Evolutionary conservation across 768 basidiomycete genomes (phyloP), one percentile per base, ranked within the genome.

Genomic region (Podaxis sp.): DNA sequence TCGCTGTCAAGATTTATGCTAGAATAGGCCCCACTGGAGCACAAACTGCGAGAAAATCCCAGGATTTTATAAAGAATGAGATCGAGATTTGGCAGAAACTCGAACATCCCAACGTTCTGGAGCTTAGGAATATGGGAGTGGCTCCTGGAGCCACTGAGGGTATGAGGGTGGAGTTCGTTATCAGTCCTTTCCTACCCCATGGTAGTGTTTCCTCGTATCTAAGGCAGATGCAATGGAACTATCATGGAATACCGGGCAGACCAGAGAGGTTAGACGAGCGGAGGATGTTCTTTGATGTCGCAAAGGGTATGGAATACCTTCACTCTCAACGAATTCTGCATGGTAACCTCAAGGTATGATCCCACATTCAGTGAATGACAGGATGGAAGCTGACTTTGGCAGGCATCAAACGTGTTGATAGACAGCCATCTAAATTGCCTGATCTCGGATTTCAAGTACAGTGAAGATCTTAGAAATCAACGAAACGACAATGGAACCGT

Each of bases 371-470:
- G 20, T 44, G 41, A 4, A 44, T n/a, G 38, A 3, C 11, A 33
- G 15, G 7, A 15, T 37, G 24, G 4, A 15, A 36, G 28, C 17
- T 13, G 28, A 53, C n/a, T 22, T 55, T 13, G 4, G 13, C 15
- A 55, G 53, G 87, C 81, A 3, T 77, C 86, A 4, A 91, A 91
- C 68, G 81, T 91, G 7, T 80, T 91, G 2, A 81, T 91, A 28
- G 81, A 86, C 66, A 84, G 87, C 65, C 71, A 77, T 2, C 74
- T 80, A 1, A 82, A 75, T 49, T 90, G 88, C 56, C 75, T 90
- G 50, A 82, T 91, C 48, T 83, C 87, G 28, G 88, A 90, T 68
- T 91, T 92, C 70, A 88, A 87, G 2, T 86, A 92, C 68, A 85
- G 81, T 64, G n/a, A 37, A 12, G 36, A 55, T n/a, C n/a, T 55